Conservation (phyloP, 352 stramenopile species). For the Phytopythium vexans region DNA sequence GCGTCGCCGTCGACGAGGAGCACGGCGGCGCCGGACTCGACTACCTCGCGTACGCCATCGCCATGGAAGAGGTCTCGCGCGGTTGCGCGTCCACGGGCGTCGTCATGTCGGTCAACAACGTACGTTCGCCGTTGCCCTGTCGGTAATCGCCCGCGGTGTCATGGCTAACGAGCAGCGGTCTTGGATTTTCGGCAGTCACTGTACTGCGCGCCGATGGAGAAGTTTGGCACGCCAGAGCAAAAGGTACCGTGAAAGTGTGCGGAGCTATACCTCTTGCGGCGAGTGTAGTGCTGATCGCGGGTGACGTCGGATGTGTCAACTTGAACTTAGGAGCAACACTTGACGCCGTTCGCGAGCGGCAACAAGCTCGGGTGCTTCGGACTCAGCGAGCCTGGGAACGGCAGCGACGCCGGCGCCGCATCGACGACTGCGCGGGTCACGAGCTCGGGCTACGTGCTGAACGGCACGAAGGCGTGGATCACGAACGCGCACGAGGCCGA, state of each 20-base stretch:
- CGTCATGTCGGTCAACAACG: slow-evolving; percentile 95
- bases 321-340: slow-evolving; percentile 54
- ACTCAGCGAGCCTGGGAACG: slow-evolving; percentile 92
- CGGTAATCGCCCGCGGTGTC: neutral
- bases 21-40: slow-evolving; percentile 93
- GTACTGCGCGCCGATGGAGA: slow-evolving; percentile 94
- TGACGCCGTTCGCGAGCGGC: slow-evolving; percentile 89
- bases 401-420: slow-evolving; percentile 92
- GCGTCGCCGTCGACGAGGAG: slow-evolving; percentile 88
- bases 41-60: slow-evolving; percentile 96
- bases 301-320: no score
- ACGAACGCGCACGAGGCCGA: slow-evolving; percentile 94
- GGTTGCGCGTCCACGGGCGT: slow-evolving; percentile 95
- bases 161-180: slow-evolving; percentile 1
- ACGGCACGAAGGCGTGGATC: slow-evolving; percentile 97
- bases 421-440: slow-evolving; percentile 87
- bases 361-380: slow-evolving; percentile 95
- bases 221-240: slow-evolving; percentile 91
- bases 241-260: slow-evolving; percentile 41
- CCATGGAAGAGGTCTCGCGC: slow-evolving; percentile 97
- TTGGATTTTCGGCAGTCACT: slow-evolving; percentile 76
- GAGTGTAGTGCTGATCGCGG: no score
- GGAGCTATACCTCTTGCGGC: neutral
- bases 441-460: slow-evolving; percentile 92
- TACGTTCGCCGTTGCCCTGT: slow-evolving; percentile 15